These are phyloP conservation scores for Verticillium albo-atrum DNA, from an alignment of 2,329 filamentous ascomycete species.

Conservation along the genomic window DNA sequence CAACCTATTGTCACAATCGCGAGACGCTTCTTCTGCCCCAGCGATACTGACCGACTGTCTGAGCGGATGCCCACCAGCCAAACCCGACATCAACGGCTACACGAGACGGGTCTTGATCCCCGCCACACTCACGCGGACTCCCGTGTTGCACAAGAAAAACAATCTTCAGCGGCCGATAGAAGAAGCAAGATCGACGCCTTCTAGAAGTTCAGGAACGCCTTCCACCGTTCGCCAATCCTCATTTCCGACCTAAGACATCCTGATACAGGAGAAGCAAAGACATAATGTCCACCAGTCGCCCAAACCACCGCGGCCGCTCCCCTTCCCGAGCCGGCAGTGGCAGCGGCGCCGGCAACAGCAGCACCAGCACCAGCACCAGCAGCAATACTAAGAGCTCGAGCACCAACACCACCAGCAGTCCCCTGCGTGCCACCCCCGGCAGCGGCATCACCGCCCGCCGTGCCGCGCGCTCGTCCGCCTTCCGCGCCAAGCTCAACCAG, in stretches of 20 bases:
- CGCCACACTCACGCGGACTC: neutral
- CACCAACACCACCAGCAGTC: conserved; percentile 6
- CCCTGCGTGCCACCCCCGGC: conserved; percentile 7
- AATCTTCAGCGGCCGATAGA: neutral
- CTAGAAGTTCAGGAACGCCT: neutral
- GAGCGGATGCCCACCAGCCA: neutral
- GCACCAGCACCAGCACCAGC: neutral
- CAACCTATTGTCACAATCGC: too few species aligned
- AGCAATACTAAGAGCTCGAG: neutral
- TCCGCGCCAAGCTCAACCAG: conserved; percentile 58
- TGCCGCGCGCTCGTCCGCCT: conserved; percentile 38
- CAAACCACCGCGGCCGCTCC: neutral
- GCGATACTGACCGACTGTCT: neutral
- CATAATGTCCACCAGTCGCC: neutral
- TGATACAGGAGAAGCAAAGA: neutral
- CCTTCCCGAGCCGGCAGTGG: neutral
- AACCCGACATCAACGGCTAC: neutral
- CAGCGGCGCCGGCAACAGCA: neutral
- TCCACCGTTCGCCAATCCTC: neutral
- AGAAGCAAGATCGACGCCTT: neutral
- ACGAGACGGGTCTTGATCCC: neutral
- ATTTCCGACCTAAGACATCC: neutral
- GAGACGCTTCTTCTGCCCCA: neutral
- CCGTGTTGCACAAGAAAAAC: neutral
- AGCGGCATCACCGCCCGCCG: conserved; percentile 28